These are phyloP conservation scores for Aphanocladium album DNA, from an alignment of 2,329 filamentous ascomycete genomes.

Conservation along the genomic window DNA sequence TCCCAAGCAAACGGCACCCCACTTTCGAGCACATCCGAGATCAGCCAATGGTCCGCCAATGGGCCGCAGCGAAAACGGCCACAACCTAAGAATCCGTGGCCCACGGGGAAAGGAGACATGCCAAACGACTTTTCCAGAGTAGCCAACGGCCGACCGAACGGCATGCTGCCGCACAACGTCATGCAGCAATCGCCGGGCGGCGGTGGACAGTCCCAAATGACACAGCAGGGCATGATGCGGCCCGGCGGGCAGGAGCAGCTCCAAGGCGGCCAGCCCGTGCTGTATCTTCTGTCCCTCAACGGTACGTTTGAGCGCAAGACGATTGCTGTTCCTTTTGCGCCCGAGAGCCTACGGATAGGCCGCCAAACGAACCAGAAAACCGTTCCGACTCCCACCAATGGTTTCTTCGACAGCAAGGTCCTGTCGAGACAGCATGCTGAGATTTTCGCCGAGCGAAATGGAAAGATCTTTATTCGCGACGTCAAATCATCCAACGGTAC, in stretches of 20 bases:
- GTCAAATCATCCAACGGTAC: constrained; percentile 98
- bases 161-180: constrained; percentile 31
- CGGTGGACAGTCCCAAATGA: constrained; percentile 28
- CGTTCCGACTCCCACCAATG: constrained; percentile 82
- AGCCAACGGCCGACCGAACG: constrained; percentile 39
- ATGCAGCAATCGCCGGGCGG: constrained; percentile 27
- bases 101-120: constrained; percentile 41
- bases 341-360: constrained; percentile 91
- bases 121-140: constrained; percentile 44
- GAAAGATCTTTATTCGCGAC: constrained; percentile 93
- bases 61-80: constrained; percentile 46
- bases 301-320: constrained; percentile 97
- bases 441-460: constrained; percentile 79
- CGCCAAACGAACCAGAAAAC: constrained; percentile 97
- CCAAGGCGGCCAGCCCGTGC: constrained; percentile 65
- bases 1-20: constrained; percentile 58
- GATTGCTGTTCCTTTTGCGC: constrained; percentile 85
- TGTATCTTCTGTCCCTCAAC: constrained; percentile 86
- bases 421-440: constrained; percentile 94
- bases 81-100: constrained; percentile 47
- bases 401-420: constrained; percentile 97
- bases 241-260: constrained; percentile 56
- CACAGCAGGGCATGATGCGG: constrained; percentile 52
- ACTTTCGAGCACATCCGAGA: constrained; percentile 41
- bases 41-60: constrained; percentile 46